Percentiles rank a stretch among this genome's conserved stretches.
phyloP scores from a whole-genome alignment of 2,329 filamentous ascomycete species.

The Colletotrichum theobromicola region DNA sequence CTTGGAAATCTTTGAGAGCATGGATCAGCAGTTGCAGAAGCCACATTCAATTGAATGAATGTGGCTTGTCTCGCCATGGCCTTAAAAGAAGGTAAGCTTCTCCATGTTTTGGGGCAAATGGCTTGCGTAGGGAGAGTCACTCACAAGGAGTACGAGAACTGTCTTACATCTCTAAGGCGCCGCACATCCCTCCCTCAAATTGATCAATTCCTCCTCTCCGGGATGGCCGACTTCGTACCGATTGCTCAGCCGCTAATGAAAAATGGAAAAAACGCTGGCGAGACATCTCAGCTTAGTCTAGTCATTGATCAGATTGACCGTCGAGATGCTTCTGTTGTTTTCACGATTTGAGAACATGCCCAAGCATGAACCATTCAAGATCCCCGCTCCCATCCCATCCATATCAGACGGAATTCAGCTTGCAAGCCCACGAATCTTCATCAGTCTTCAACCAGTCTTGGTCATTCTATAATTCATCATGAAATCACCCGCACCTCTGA shows the following conservation, averaged over 20 bases:
- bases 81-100: background rate
- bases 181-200: background rate
- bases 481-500: background rate
- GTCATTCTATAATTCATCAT: background rate
- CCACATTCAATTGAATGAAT: background rate
- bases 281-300: background rate
- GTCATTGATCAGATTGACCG: background rate
- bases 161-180: background rate
- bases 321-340: background rate
- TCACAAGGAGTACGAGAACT: background rate
- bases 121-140: background rate
- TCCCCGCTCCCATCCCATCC: background rate
- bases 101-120: background rate
- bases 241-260: background rate
- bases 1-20: background rate
- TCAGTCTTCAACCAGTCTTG: background rate
- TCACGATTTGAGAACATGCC: background rate
- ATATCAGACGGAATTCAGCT: background rate
- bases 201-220: background rate
- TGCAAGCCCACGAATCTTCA: background rate
- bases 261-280: background rate
- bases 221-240: background rate
- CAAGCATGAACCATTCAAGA: conserved; percentile 23
- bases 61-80: background rate
- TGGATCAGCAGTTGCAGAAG: background rate